Evolutionary conservation across 2,329 filamentous ascomycete species (phyloP).

Genomic region (Blumeria hordei): DNA sequence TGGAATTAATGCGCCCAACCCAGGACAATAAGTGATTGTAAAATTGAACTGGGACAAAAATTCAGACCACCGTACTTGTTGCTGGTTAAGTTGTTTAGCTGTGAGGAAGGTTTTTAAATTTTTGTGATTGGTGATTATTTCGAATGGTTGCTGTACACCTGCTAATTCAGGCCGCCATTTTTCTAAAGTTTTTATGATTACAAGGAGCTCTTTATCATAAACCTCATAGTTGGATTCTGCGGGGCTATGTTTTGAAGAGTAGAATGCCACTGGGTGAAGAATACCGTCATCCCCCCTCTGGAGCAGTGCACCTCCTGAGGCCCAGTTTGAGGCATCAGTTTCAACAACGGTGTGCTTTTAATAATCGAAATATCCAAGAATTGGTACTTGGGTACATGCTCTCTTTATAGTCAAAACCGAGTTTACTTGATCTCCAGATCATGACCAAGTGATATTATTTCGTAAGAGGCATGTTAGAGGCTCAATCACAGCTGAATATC

Average conservation of each 20-base stretch:
- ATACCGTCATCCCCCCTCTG: background rate
- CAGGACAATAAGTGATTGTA: background rate
- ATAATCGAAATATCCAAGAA: background rate
- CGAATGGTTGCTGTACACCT: background rate
- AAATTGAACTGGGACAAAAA: background rate
- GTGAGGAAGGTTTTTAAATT: background rate
- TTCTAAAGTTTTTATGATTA: background rate
- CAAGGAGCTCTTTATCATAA: background rate
- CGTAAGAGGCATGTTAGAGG: background rate
- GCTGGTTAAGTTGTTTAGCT: background rate
- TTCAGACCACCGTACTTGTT: background rate
- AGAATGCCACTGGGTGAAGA: background rate
- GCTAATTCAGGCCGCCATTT: background rate
- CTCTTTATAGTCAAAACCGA: background rate
- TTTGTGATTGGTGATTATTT: background rate
- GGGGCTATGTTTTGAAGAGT: background rate
- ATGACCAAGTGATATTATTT: background rate
- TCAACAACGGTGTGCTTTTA: background rate
- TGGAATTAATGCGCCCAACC: background rate
- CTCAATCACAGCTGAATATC: background rate
- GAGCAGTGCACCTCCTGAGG: background rate
- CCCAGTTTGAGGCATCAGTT: background rate
- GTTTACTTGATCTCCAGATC: background rate
- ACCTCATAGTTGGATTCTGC: background rate
- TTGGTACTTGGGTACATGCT: background rate